Conservation (phyloP, 2,329 filamentous ascomycete species). For the Sporothrix pseudoabietina region DNA sequence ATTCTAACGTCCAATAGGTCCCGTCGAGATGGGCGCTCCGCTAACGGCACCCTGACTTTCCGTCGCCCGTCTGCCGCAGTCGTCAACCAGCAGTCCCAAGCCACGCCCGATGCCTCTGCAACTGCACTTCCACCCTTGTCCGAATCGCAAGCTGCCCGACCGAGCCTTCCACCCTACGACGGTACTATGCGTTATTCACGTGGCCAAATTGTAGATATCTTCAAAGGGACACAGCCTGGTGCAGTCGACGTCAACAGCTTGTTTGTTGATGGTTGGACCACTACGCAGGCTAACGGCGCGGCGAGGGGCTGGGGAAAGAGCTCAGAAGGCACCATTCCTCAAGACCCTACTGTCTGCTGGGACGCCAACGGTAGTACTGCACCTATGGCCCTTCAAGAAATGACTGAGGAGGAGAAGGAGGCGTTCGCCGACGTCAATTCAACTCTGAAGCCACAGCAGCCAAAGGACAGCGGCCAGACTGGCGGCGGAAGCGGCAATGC, state of each 20-base stretch:
- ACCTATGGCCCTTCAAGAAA: conserved; percentile 72
- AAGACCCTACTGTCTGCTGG: conserved; percentile 93
- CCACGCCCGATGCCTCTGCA: conserved; percentile 31
- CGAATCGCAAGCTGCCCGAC: conserved; percentile 39
- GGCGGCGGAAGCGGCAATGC: conserved; percentile 40
- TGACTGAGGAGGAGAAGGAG: conserved; percentile 65
- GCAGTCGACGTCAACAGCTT: conserved; percentile 63
- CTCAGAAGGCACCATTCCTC: conserved; percentile 70
- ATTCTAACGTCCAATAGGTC: conserved; percentile 49
- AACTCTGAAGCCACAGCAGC: conserved; percentile 79
- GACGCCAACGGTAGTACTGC: conserved; percentile 68
- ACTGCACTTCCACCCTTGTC: conserved; percentile 36
- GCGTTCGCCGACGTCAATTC: conserved; percentile 91
- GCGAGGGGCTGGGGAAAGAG: conserved; percentile 75
- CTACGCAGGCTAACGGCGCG: conserved; percentile 68
- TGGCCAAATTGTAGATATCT: conserved; percentile 77
- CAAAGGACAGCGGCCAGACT: conserved; percentile 67
- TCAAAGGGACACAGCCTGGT: conserved; percentile 53
- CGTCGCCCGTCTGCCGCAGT: conserved; percentile 64
- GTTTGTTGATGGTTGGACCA: conserved; percentile 78
- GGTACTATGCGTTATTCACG: conserved; percentile 69
- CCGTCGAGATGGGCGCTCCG: conserved; percentile 58
- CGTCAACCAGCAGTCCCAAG: conserved; percentile 41
- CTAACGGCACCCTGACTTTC: conserved; percentile 66
- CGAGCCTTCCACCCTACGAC: conserved; percentile 48